Conservation (phyloP, 495 filamentous ascomycete species). For the Chaetomium fimeti region DNA sequence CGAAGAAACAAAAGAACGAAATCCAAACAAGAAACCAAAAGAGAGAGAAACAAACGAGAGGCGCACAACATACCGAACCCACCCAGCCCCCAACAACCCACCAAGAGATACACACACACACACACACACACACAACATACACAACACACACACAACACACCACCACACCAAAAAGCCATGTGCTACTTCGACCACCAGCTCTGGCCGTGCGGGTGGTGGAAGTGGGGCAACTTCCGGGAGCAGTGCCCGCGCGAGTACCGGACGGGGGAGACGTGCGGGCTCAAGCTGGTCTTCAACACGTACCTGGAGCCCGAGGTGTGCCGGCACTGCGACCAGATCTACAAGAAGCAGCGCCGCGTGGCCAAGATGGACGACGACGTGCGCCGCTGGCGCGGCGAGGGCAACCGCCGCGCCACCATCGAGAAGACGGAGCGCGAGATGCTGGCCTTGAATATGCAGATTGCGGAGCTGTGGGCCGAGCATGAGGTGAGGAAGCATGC, state of each 20-base stretch:
- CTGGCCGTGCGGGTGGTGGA: conserved; percentile 81
- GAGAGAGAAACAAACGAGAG: background rate
- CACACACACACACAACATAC: background rate
- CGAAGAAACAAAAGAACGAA: background rate
- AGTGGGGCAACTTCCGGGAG: conserved; percentile 91
- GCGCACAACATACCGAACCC: background rate
- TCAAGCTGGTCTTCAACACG: conserved; percentile 81
- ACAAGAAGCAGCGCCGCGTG: conserved; percentile 78
- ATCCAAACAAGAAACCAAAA: background rate
- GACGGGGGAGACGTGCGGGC: conserved; percentile 95
- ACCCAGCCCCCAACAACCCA: background rate
- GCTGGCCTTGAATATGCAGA: conserved; percentile 62
- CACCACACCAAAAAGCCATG: conserved; percentile 43
- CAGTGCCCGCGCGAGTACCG: conserved; percentile 97
- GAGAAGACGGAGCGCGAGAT: conserved; percentile 69
- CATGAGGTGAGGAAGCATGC: conserved; percentile 43
- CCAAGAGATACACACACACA: background rate
- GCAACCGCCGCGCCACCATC: conserved; percentile 74
- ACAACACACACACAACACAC: background rate
- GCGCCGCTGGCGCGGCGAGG: conserved; percentile 74
- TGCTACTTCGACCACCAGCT: conserved; percentile 64
- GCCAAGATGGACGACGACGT: conserved; percentile 74
- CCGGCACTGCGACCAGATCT: conserved; percentile 86
- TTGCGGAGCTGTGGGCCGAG: conserved; percentile 53
- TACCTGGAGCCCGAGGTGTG: conserved; percentile 60